Percentiles rank a stretch among this genome's conserved stretches.
Conservation (phyloP, 805 yeast species). For the Wickerhamomyces bovis region DNA sequence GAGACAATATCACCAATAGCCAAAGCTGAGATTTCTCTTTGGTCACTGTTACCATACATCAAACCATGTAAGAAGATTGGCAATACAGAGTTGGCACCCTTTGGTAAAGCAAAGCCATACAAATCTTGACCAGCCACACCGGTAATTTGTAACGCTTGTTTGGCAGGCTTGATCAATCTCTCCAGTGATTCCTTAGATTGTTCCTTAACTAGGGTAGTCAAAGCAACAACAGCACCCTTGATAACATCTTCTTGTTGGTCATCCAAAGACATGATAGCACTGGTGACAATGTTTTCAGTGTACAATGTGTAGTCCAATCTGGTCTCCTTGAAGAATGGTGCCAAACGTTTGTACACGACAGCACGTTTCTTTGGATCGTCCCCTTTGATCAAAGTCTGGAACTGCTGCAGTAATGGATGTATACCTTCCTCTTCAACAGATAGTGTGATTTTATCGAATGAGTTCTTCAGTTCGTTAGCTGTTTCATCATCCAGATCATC, state of each 20-base stretch:
- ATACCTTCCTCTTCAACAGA: slow-evolving; percentile 76
- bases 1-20: slow-evolving; percentile 85
- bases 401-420: slow-evolving; percentile 78
- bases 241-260: slow-evolving; percentile 62
- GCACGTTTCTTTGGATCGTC: slow-evolving; percentile 64
- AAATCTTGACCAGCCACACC: slow-evolving; percentile 61
- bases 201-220: slow-evolving; percentile 58
- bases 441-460: slow-evolving; percentile 65
- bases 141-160: slow-evolving; percentile 60
- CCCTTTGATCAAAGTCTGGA: slow-evolving; percentile 68
- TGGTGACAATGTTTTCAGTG: slow-evolving; percentile 67
- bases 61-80: slow-evolving; percentile 93
- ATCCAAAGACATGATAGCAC: slow-evolving; percentile 66
- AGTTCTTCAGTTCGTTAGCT: slow-evolving; percentile 35
- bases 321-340: slow-evolving; percentile 62
- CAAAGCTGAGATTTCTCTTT: slow-evolving; percentile 79
- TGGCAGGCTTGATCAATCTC: slow-evolving; percentile 72
- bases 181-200: slow-evolving; percentile 76
- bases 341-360: slow-evolving; percentile 59
- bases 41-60: slow-evolving; percentile 84
- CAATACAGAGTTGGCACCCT: slow-evolving; percentile 80
- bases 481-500: slow-evolving; percentile 33
- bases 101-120: slow-evolving; percentile 65
- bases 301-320: slow-evolving; percentile 65
- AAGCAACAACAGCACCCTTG: slow-evolving; percentile 55